Base-by-base conservation (phyloP, 169 alveolate genomes). In the Plasmodium inui region DNA sequence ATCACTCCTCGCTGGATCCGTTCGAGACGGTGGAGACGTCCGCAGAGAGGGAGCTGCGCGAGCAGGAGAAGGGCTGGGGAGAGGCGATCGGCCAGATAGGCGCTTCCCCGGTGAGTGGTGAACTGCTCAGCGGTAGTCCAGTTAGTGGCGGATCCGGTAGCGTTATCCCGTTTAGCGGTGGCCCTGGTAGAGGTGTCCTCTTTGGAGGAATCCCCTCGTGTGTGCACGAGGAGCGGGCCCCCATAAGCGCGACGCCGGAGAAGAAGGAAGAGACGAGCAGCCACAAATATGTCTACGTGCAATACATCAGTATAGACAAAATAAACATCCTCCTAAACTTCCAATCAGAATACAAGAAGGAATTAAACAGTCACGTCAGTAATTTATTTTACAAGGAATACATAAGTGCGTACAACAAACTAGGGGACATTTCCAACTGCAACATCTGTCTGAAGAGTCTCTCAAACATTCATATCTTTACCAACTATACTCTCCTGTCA, bases 371-470 rank as follows among this genome's bases (percentile, higher is more conserved):
- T 67, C 79, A 74, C 46, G 78, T 85, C 4, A 85, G 79, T 4
- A 83, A 85, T 74, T 19, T 73, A 2, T 85, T 74, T 26, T 85
- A 85, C 70, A 78, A 85, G 30, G 93, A 85, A 30, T 78, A 85
- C 32, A 85, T 85, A 12, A 85, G 93, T 85, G 93, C 86, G 6
- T 85, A 85, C 55, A 85, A 85, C 28, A 85, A 85, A 55, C 55
- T 85, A 10, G 93, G 93, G 9, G 93, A 85, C 17, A 85, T 85
- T 9, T 85, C 93, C 19, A 85, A 85, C 44, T 85, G 93, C 32
- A 85, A 55, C 41, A 85, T 85, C 8, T 74, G 39, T 55, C 55
- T 85, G 44, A 85, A 85, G 30, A 85, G 93, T 14, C 44, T 85
- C 7, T 85, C 85, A 0, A 85, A 85, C 44, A 85, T 85, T 19